These are phyloP conservation scores for Melastoma malabathricum DNA, from an alignment of 345 rosid genomes.

Conservation along the genomic window DNA sequence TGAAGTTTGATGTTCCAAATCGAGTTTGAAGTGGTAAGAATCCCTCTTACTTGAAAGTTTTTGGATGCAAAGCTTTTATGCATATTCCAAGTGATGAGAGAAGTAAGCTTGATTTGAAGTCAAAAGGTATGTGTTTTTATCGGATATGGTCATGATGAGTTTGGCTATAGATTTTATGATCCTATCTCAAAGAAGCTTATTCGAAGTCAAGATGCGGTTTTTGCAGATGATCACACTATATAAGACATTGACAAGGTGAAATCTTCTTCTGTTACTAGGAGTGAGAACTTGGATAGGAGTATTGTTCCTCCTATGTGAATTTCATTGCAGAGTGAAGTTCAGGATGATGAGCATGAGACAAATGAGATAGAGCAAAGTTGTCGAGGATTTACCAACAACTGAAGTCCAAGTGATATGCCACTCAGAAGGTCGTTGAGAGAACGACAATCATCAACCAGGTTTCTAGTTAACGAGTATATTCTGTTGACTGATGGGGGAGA, in stretches of 20 bases:
- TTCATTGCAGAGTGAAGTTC: no score
- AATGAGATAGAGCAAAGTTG: background rate
- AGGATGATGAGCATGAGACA: no score
- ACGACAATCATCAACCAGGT: background rate
- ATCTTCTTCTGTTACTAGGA: no score
- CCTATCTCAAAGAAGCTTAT: no score
- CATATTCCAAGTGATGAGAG: no score
- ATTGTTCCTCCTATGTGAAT: no score
- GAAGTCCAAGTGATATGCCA: background rate
- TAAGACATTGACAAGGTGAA: no score
- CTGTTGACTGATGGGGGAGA: background rate
- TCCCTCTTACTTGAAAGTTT: no score
- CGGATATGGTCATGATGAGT: conserved; percentile 1
- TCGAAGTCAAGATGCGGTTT: no score
- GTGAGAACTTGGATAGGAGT: no score
- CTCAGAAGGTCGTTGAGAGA: background rate
- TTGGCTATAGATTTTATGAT: conserved; percentile 1
- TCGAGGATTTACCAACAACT: background rate
- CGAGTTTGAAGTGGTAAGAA: background rate
- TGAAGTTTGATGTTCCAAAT: conserved; percentile 1
- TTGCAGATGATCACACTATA: no score
- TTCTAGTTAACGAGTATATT: background rate
- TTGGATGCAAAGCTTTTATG: no score
- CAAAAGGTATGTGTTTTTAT: conserved; percentile 1
- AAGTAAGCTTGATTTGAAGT: conserved; percentile 7